Base-by-base conservation (phyloP, 305 asterid genomes). In the Fraxinus baroniana region DNA sequence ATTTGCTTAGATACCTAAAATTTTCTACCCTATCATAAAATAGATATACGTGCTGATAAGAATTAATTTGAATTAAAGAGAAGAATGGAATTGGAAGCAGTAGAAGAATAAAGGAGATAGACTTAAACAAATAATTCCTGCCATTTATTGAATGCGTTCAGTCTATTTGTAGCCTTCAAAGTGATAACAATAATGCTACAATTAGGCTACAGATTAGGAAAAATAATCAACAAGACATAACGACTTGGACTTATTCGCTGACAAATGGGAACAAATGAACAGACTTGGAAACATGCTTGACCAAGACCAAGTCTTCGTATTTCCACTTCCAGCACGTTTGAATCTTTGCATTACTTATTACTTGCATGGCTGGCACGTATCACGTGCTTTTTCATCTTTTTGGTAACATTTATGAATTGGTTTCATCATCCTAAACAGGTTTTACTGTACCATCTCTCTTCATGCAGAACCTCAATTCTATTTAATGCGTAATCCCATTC, bases 381-480 rank as follows among this genome's bases (percentile, higher is more conserved):
- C 44, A 37, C 12, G 3, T 55, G 24, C 26, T 60, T 55, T 55
- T 55, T 55, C 66, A 55, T 55, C 24, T 55, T n/a, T n/a, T n/a
- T 55, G 66, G 66, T 5, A 55, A n/a, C 26, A n/a, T n/a, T 55
- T 55, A 1, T n/a, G 66, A 36, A 39, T 62, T 28, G 41, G 28
- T 77, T 13, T 32, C 55, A 74, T 74, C 66, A 74, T 74, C 62
- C 13, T 17, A 66, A 17, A 20, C 66, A 32, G 28, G 33, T 71
- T 30, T 55, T 33, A 26, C 74, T 41, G 35, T 49, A 78, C 26
- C 74, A 55, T 82, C 37, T 73, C 74, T 35, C 81, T 78, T 37
- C 84, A 55, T 79, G 76, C 35, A 75, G 79, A 80, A 78, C 24
- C 77, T 57, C 32, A 74, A 78, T 64, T 18, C 24, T 74, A 26